Base-by-base conservation (phyloP, 225 moss, liverwort and hornwort genomes). In the Pseudoscleropodium purum region DNA sequence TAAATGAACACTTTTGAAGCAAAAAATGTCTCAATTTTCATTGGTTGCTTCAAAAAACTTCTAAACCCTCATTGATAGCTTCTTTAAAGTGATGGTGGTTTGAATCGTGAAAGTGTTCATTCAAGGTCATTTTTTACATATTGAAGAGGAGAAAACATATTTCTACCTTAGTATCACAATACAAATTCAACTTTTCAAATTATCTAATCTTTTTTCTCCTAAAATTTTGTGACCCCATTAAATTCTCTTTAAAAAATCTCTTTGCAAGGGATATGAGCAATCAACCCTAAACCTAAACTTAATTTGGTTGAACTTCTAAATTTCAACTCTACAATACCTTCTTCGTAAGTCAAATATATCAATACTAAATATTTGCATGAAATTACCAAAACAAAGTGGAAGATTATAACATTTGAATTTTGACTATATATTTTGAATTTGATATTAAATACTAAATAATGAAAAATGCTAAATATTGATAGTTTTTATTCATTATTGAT, bases 151-250 rank as follows among this genome's bases (percentile, higher is more conserved):
- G 4, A 76, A 33, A 34, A 8, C 23, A 8, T 33, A 21, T 51
- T 5, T 51, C 5, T 2, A 51, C 8, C 13, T 76, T 13, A 13
- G 5, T 33, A 4, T 51, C 0, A 13, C 75, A 34, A 51, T 51
- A 34, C 5, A 51, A 33, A 49, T 0, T 72, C 15, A 14, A 41
- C 0, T 72, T 70, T 10, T 34, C 21, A 51, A 51, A 21, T 13
- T 34, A 5, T 13, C 19, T 33, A 8, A 12, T 33, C 1, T 1
- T 51, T 13, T 13, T 24, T 21, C 3, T 0, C 0, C 19, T 11
- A 11, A 47, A 47, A 20, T 51, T 72, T 76, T 20, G 11, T 31
- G 7, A 76, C 20, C 4, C 11, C 20, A 34, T 21, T 8, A 51
- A 5, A 20, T 33, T 51, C 2, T 34, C 5, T 0, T 49, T 19